Evolutionary conservation across 1,284 basidiomycete species (phyloP), one percentile per base, ranked within the genome.

Genomic region (Sporisorium scitamineum): DNA sequence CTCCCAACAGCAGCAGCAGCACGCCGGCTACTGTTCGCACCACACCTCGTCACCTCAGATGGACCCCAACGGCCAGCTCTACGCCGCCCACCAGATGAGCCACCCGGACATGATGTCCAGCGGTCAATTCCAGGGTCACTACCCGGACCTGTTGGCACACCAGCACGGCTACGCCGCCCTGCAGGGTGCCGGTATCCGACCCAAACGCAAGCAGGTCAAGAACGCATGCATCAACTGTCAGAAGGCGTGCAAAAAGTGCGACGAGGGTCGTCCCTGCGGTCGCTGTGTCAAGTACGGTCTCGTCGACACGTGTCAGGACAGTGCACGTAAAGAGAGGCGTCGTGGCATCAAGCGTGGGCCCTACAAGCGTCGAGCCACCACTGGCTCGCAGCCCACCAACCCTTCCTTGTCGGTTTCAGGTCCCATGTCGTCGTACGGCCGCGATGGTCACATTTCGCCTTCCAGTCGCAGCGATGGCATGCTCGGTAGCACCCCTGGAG

Each of bases 171-270:
- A 74, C 54, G 64, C 54, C 22, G 62, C 63, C 2, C 60, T 74
- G 5, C 70, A 70, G 32, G 67, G 54, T 18, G 67, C 56, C 10
- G 72, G 65, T 31, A 61, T 79, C 29, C 76, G 77, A 10, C 59
- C 79, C 44, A 94, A 94, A 86, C 91, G 93, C 77, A 89, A 91
- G 69, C 93, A 94, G 84, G 93, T 94, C 88, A 94, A 94, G 89
- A 94, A 93, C 79, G 93, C 93, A 59, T 94, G 93, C 86, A 92
- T 92, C 51, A 92, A 92, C 80, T 94, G 93, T 84, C 93, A 94
- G 86, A 93, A 92, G 85, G 92, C 93, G 1, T 94, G 92, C 89
- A 94, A 94, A 88, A 93, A 93, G 86, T 94, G 93, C 85, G 93
- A 94, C 87, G 92, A 93, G 80, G 92, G 91, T 68, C 89, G 93